Evolutionary conservation across 1,284 basidiomycete genomes (phyloP).

Genomic region (Malassezia obtusa): DNA sequence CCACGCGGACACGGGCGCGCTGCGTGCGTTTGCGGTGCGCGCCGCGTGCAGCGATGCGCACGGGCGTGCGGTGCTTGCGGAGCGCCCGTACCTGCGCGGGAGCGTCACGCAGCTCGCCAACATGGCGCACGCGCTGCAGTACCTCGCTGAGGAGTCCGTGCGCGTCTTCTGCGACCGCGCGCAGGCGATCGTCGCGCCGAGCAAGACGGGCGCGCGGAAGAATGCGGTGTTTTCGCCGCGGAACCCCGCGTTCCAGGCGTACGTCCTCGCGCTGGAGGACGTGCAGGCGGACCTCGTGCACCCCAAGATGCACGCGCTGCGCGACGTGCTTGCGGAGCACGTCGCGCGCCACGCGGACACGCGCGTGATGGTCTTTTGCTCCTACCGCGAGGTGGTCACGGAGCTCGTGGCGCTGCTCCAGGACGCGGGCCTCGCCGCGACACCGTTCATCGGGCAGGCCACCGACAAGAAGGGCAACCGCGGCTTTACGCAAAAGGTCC

Average conservation of each 20-base stretch:
- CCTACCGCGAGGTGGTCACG: conserved; percentile 75
- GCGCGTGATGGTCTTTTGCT: conserved; percentile 90
- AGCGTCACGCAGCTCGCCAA: conserved; percentile 23
- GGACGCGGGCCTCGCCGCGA: conserved; percentile 55
- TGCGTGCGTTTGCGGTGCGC: conserved; percentile 36
- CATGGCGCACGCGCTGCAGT: conserved; percentile 39
- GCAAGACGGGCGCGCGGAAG: conserved; percentile 21
- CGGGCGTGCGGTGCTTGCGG: conserved; percentile 15
- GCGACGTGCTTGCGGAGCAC: conserved; percentile 29
- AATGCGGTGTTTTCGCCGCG: conserved; percentile 50
- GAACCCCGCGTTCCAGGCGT: conserved; percentile 56
- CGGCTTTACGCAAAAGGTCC: conserved; percentile 82
- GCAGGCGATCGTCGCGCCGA: conserved; percentile 49
- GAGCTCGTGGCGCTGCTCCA: conserved; percentile 63
- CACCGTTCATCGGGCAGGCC: conserved; percentile 88
- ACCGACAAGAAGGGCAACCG: conserved; percentile 72
- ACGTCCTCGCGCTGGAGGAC: conserved; percentile 60
- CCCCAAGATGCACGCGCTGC: conserved; percentile 82
- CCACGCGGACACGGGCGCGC: conserved; percentile 25
- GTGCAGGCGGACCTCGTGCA: conserved; percentile 54
- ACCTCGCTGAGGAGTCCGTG: conserved; percentile 62
- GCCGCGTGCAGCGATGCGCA: conserved; percentile 15
- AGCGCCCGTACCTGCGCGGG: conserved; percentile 20
- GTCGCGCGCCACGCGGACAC: conserved; percentile 66
- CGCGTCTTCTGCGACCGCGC: conserved; percentile 44